phyloP scores from a whole-genome alignment of 2,329 filamentous ascomycete genomes.

The Arthrobotrys megalospora region DNA sequence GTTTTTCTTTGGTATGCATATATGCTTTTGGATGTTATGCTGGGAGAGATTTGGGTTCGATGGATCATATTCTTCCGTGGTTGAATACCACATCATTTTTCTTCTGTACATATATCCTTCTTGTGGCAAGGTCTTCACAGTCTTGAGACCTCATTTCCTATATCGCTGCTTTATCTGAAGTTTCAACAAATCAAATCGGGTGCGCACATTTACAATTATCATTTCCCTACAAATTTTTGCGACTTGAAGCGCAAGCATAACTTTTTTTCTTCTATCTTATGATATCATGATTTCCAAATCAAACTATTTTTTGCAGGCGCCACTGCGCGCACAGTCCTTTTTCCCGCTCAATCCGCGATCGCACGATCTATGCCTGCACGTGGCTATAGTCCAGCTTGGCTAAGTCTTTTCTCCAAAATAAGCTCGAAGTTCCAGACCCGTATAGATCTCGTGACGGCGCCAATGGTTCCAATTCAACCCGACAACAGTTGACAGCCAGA shows the following conservation, averaged over 20 bases:
- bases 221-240: not conserved
- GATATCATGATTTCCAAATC: slow-evolving; percentile 18
- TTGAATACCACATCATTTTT: not conserved
- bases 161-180: slow-evolving; percentile 10
- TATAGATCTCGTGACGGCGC: slow-evolving; percentile 22
- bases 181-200: slow-evolving; percentile 21
- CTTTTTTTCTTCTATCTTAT: not conserved
- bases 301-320: slow-evolving; percentile 2
- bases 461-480: slow-evolving; percentile 24
- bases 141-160: slow-evolving; percentile 10
- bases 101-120: slow-evolving; percentile 24
- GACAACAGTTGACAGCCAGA: slow-evolving; percentile 31
- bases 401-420: slow-evolving; percentile 8
- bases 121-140: slow-evolving; percentile 3
- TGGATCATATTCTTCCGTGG: not conserved
- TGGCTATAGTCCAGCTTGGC: slow-evolving; percentile 12
- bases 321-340: not conserved
- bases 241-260: too few relatives aligned
- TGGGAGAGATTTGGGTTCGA: slow-evolving; percentile 13
- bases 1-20: slow-evolving; percentile 1
- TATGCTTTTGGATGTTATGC: slow-evolving; percentile 5
- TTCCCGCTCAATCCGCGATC: slow-evolving; percentile 3
- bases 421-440: slow-evolving; percentile 23
- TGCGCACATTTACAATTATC: slow-evolving; percentile 9
- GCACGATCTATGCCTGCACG: slow-evolving; percentile 17